A percentile compares a stretch with the other conserved stretches of the same genome.
phyloP scores from a whole-genome alignment of 257 asterid species.

The Ocimum tenuiflorum region DNA sequence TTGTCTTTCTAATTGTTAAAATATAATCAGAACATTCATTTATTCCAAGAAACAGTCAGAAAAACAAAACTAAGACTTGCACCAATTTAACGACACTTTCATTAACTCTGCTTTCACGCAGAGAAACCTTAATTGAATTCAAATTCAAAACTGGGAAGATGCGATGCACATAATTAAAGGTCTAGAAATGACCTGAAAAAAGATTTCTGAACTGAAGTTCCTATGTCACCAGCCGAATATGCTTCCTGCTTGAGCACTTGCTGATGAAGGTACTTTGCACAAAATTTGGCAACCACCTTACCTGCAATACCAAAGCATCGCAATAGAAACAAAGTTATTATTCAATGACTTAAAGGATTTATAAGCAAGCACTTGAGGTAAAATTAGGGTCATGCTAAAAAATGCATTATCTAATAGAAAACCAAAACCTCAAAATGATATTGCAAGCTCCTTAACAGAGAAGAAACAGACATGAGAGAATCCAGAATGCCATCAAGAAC shows the following conservation, averaged over 20 bases:
- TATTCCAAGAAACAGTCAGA: background rate
- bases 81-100: background rate
- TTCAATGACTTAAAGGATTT: background rate
- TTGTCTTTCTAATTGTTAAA: background rate
- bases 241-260: slow-evolving; percentile 93
- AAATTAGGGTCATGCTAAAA: background rate
- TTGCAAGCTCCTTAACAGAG: background rate
- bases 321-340: background rate
- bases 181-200: slow-evolving; percentile 65
- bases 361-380: background rate
- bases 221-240: slow-evolving; percentile 71
- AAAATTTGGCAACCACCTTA: slow-evolving; percentile 94
- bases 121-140: background rate
- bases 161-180: slow-evolving; percentile 6
- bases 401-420: background rate
- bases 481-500: background rate
- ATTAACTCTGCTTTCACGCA: background rate
- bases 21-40: background rate
- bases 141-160: background rate
- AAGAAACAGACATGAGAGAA: background rate
- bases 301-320: slow-evolving; percentile 38
- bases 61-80: background rate
- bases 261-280: slow-evolving; percentile 94
- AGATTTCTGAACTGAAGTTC: slow-evolving; percentile 71
- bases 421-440: background rate